Base-by-base conservation (phyloP, 2,329 filamentous ascomycete genomes). In the Pyrenophora teres region DNA sequence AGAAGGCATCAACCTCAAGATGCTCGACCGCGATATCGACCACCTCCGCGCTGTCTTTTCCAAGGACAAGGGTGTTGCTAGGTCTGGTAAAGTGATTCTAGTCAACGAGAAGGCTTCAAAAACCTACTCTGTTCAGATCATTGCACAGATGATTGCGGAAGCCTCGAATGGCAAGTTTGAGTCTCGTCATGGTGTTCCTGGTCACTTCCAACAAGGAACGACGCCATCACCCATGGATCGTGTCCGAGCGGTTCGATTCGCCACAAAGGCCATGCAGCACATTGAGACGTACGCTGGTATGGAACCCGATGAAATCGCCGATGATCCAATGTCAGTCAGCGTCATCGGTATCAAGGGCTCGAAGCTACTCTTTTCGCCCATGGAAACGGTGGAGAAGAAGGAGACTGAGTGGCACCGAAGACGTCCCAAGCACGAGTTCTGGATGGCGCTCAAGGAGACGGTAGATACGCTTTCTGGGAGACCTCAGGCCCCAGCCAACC, bases 301-400 rank as follows among this genome's bases (percentile, higher is more conserved):
- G 63, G 80, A 82, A 31, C 82, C 83, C 54, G 78, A 85, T 33
- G 84, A 87, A 55, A 89, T 96, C 57, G 84, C 86, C 56, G 81
- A 83, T 23, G 89, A 97, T 68, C 83, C 87, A 4, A 78, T 87
- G 72, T 92, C 87, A 46, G 82, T 87, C 2, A 81, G 86, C 0
- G 91, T 99, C 33, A 97, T 99, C 67, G 94, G 94, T 21, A 93
- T 99, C 71, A 87, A 90, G 76, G 92, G 92, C 18, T 92, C 92
- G 1, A 86, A 88, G 66, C 89, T 99, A 8, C 85, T 92, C n/a
- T 96, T 97, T 74, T 88, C 85, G 7, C 81, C 88, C 0, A 90
- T 97, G 83, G 83, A 87, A 65, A 82, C 84, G 37, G 82, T 97
- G 7, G 94, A 97, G 78, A 84, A 85, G 62, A 83, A 62, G 19